Evolutionary conservation across 2,329 filamentous ascomycete species (phyloP).

Genomic region (Parascedosporium putredinis): DNA sequence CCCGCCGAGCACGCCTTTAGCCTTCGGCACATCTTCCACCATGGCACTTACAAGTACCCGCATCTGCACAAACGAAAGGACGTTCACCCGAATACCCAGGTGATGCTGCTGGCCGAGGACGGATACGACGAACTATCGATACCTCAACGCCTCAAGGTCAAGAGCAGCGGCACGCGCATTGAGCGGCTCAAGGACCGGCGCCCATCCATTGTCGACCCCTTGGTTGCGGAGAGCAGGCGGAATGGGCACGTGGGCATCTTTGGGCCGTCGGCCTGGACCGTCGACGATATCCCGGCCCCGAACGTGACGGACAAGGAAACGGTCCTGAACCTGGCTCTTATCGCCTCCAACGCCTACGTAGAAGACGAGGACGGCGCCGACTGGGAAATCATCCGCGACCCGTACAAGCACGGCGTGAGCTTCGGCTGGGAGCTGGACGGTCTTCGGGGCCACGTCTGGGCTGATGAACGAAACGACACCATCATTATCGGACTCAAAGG

Average conservation of each 20-base stretch:
- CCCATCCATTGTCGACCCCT: conserved; percentile 63
- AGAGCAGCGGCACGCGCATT: conserved; percentile 58
- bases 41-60: conserved; percentile 73
- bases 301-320: conserved; percentile 80
- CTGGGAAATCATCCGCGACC: conserved; percentile 71
- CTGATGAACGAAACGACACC: conserved; percentile 74
- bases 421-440: conserved; percentile 92
- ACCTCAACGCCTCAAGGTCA: conserved; percentile 41
- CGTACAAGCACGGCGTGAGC: conserved; percentile 76
- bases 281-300: conserved; percentile 68
- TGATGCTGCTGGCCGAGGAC: conserved; percentile 55
- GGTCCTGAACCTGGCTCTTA: conserved; percentile 72
- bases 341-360: conserved; percentile 86
- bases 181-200: conserved; percentile 73
- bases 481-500: conserved; percentile 90
- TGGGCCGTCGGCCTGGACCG: conserved; percentile 67
- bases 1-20: conserved; percentile 51
- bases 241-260: conserved; percentile 58
- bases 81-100: conserved; percentile 41
- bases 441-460: conserved; percentile 83
- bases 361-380: conserved; percentile 59
- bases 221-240: conserved; percentile 62
- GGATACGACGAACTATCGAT: conserved; percentile 40
- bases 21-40: conserved; percentile 85
- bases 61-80: conserved; percentile 68